Percentiles rank a stretch among this genome's conserved stretches.
phyloP scores from a whole-genome alignment of 768 basidiomycete genomes.

The Termitomyces sp. region DNA sequence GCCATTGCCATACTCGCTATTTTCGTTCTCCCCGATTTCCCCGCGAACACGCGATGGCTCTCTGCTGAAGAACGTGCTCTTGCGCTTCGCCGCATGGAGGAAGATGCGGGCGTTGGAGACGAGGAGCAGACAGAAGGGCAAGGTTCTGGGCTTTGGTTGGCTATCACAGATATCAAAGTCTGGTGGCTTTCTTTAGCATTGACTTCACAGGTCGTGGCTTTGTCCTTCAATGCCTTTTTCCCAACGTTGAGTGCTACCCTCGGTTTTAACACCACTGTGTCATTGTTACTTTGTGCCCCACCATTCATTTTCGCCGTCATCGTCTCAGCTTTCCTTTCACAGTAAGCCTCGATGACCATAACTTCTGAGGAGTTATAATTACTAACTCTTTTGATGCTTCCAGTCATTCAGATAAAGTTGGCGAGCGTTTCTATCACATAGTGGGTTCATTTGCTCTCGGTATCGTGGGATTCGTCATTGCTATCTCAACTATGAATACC shows the following conservation, averaged over 20 bases:
- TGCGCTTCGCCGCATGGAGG: conserved; percentile 59
- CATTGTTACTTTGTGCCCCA: conserved; percentile 53
- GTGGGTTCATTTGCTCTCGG: conserved; percentile 51
- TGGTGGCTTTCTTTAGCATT: conserved; percentile 52
- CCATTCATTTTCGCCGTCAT: conserved; percentile 69
- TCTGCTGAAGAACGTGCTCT: conserved; percentile 54
- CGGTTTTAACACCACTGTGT: conserved; percentile 61
- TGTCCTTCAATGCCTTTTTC: conserved; percentile 73
- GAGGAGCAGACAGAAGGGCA: conserved; percentile 26
- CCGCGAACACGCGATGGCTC: conserved; percentile 55
- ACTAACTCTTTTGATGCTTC: conserved; percentile 7
- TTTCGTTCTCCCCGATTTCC: conserved; percentile 76
- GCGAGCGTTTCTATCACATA: conserved; percentile 75
- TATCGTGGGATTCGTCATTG: conserved; percentile 66
- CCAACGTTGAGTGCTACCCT: conserved; percentile 70
- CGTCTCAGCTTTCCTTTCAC: conserved; percentile 50
- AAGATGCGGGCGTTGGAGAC: conserved; percentile 44
- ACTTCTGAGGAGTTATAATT: not conserved
- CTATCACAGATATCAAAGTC: conserved; percentile 70
- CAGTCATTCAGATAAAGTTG: conserved; percentile 68
- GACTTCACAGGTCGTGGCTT: conserved; percentile 45
- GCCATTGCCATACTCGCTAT: conserved; percentile 46
- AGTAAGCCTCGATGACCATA: conserved; percentile 30
- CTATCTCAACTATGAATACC: conserved; percentile 61
- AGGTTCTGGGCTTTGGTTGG: conserved; percentile 49